Percentiles rank a stretch among this genome's conserved stretches.
phyloP scores from a whole-genome alignment of 2,329 filamentous ascomycete species.

The Sporothrix variecibatus region DNA sequence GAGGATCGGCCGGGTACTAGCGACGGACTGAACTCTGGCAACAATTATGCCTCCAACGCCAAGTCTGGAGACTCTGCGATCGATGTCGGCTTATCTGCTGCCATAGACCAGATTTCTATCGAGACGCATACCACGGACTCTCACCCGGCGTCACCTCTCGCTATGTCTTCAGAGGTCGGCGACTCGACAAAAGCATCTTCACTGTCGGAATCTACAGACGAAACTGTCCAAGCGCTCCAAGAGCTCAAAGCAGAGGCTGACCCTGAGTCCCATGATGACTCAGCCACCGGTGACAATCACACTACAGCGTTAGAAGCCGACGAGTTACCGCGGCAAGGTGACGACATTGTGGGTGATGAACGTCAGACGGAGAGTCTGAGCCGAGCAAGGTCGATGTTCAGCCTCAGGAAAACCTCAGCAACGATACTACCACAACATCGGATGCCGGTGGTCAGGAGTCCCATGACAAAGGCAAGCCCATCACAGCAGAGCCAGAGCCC shows the following conservation, averaged over 20 bases:
- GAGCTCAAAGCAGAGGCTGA: slow-evolving; percentile 16
- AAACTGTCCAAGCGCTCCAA: slow-evolving; percentile 48
- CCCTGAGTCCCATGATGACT: background rate
- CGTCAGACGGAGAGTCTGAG: background rate
- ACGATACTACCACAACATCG: background rate
- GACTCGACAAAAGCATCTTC: slow-evolving; percentile 66
- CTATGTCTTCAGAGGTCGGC: slow-evolving; percentile 55
- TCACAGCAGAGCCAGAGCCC: background rate
- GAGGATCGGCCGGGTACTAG: slow-evolving; percentile 13
- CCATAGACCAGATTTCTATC: slow-evolving; percentile 51
- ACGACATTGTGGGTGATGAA: background rate
- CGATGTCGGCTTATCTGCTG: slow-evolving; percentile 51
- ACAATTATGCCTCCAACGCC: background rate
- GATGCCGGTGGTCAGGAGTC: background rate
- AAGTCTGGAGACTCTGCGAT: slow-evolving; percentile 53
- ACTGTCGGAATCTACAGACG: slow-evolving; percentile 63
- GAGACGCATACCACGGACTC: slow-evolving; percentile 55
- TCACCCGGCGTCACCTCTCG: slow-evolving; percentile 57
- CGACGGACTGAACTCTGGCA: background rate
- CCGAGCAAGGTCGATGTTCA: background rate
- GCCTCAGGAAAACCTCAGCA: background rate
- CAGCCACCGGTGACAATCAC: no score
- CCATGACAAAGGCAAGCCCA: background rate
- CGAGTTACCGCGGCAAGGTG: background rate
- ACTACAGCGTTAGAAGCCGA: background rate